These are phyloP conservation scores for Flaveria ramosissima DNA, from an alignment of 129 eudicot species.

Conservation along the genomic window DNA sequence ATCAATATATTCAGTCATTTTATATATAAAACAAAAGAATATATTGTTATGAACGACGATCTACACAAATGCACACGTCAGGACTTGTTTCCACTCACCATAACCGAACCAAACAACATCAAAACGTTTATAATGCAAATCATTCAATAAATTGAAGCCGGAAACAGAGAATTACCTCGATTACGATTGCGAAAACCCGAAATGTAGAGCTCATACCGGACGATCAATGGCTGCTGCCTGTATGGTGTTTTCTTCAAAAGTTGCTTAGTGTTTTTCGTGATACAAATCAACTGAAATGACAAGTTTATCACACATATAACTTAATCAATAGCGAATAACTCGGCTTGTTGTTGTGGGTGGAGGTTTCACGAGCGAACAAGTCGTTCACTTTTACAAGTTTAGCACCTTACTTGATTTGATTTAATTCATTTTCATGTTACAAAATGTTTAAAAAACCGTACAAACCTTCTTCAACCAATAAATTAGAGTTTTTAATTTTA, in stretches of 20 bases:
- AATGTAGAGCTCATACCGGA: not conserved
- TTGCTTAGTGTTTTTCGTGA: not conserved
- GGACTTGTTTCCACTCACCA: not conserved
- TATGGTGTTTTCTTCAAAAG: not conserved
- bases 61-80: not conserved
- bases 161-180: not conserved
- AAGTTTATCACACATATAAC: not conserved
- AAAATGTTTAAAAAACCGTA: not conserved
- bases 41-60: not conserved
- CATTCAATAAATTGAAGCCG: too few relatives aligned
- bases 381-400: not conserved
- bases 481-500: too few relatives aligned
- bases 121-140: not conserved
- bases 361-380: conserved; percentile 7
- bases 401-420: not conserved
- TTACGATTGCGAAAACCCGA: not conserved
- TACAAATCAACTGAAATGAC: not conserved
- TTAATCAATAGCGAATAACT: not conserved
- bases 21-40: not conserved
- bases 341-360: not conserved
- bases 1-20: not conserved
- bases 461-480: not conserved
- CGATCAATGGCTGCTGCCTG: not conserved
- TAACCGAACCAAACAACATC: not conserved
- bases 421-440: not conserved